Evolutionary conservation across 805 yeast species (phyloP), one percentile per base, ranked within the genome.

Genomic region (Candida germanica): DNA sequence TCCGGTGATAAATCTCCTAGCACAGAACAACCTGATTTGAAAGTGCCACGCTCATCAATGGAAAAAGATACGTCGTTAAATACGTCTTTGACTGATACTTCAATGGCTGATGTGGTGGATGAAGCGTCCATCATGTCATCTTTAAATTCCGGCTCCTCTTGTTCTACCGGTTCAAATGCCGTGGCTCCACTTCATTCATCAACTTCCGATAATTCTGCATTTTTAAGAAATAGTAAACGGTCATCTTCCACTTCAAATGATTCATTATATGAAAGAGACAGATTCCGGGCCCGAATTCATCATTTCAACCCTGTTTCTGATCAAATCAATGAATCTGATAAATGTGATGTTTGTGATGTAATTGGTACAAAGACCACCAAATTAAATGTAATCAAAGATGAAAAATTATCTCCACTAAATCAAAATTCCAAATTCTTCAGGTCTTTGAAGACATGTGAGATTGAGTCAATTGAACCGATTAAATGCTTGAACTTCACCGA

Each of bases 221-320:
- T 26, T 3, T 22, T 17, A 6, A 17, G 40, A 14, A 33, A 34
- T 18, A 41, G 40, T 30, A 67, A 67, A 40, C 44, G 73, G 16
- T 56, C 70, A 1, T 55, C 64, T 2, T 65, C 71, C 2, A 40
- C 66, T 11, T 64, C 70, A 10, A 66, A 66, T 41, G 73, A 66
- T 42, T 48, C 56, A 14, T 23, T 57, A 5, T 59, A 60, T 44
- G 73, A 67, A 42, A 47, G 72, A 20, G 73, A 65, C 40, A 45
- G 73, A 24, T 65, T 66, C 37, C 46, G 68, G 26, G 71, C 71
- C 9, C 51, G 72, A 15, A 45, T 62, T 19, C 59, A 56, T 34
- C 53, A 56, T 14, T 51, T 66, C 38, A 66, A 66, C 39, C 37
- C 37, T 14, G 46, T 27, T 9, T 26, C 40, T 7, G 34, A 32